Evolutionary conservation across 2,329 filamentous ascomycete species (phyloP), one percentile per base, ranked within the genome.

Genomic region (Alternaria sp.): DNA sequence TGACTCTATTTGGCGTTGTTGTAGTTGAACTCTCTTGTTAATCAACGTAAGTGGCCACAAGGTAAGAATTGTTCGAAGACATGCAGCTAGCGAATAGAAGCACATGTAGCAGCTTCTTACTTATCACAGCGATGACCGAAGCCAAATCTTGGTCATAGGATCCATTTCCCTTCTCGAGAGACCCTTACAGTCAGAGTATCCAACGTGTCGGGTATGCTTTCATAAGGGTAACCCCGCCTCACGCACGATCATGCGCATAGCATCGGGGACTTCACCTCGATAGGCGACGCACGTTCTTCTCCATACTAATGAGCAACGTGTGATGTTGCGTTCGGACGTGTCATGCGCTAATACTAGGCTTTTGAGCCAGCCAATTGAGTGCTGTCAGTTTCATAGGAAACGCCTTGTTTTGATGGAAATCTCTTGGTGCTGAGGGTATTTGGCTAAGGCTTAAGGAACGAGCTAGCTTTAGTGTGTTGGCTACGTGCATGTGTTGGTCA

Each of bases 241-340:
- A 48, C 44, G 48, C 40, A 51, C 48, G 46, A 52, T 24, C 44
- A 48, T 48, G 21, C 29, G 9, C 23, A 34, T 34, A 36, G 44
- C 23, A 21, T 23, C 40, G 13, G 33, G 24, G 8, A n/a, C 17
- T 13, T 52, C 24, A 39, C 21, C 33, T 33, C 48, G 48, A 51
- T 34, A 52, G 44, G 36, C 42, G 34, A 54, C 41, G 23, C 29
- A 13, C 29, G 34, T n/a, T 48, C 31, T 9, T 21, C 31, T 3
- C 44, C 31, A 34, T 48, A 48, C 44, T 21, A 13, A 48, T 48
- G 31, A 48, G 44, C 13, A 48, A 48, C 21, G 29, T 48, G 29
- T 34, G 31, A 21, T 36, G 44, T 34, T 36, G 14, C 31, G 13
- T 48, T 24, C 36, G 21, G 21, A 33, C 17, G 44, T 17, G 3